Percentiles rank a stretch among this genome's conserved stretches.
These are phyloP conservation scores for Gloeophyllum trabeum DNA, from an alignment of 768 basidiomycete genomes.

Conservation along the genomic window DNA sequence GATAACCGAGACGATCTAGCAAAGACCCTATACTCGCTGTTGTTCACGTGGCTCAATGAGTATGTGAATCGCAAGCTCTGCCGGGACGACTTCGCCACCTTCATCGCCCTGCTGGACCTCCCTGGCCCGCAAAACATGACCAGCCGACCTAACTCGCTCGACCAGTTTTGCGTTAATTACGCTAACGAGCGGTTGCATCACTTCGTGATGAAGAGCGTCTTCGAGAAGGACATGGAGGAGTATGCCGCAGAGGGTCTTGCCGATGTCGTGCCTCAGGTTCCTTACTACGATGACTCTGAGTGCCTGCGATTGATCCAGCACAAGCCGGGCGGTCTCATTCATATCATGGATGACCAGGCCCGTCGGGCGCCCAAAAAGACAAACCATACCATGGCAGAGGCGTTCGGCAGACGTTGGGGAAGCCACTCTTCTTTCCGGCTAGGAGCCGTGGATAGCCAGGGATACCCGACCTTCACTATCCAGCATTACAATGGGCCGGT, in stretches of 20 bases:
- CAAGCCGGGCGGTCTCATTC: conserved; percentile 81
- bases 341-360: conserved; percentile 97
- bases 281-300: conserved; percentile 88
- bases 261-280: conserved; percentile 51
- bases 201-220: conserved; percentile 70
- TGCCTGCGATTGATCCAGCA: conserved; percentile 81
- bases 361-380: conserved; percentile 81
- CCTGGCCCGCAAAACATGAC: conserved; percentile 89
- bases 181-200: conserved; percentile 87
- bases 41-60: conserved; percentile 97
- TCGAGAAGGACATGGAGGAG: conserved; percentile 75
- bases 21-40: conserved; percentile 83
- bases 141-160: conserved; percentile 81
- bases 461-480: conserved; percentile 81
- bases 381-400: conserved; percentile 89
- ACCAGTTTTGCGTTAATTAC: conserved; percentile 95
- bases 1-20: conserved; percentile 93
- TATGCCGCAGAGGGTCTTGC: conserved; percentile 77
- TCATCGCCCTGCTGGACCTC: conserved; percentile 89
- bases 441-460: conserved; percentile 61
- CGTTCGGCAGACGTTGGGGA: conserved; percentile 89
- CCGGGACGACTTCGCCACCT: conserved; percentile 84
- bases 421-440: conserved; percentile 89
- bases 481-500: conserved; percentile 89
- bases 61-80: conserved; percentile 93